These are phyloP conservation scores for Solanum chmielewskii DNA, from an alignment of 257 asterid species.

Conservation along the genomic window DNA sequence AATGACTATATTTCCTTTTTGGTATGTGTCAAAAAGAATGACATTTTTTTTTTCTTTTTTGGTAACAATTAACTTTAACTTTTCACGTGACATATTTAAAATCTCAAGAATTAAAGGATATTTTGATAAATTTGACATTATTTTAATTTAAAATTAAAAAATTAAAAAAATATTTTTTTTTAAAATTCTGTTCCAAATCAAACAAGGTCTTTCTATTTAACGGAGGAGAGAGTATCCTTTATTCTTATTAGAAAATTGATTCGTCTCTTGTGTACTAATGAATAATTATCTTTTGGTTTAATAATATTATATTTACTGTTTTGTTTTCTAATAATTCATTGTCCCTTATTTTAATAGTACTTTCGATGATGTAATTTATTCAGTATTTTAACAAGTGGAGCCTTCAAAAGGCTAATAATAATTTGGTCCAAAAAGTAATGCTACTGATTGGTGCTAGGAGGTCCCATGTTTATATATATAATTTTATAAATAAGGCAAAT, in stretches of 20 bases:
- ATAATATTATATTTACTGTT: background rate
- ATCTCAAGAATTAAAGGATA: no score
- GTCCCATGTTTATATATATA: background rate
- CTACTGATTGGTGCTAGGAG: background rate
- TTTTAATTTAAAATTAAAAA: no score
- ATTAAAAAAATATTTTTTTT: no score
- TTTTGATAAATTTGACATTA: no score
- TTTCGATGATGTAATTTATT: background rate
- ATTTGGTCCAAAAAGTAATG: background rate
- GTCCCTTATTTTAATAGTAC: background rate
- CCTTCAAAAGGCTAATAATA: background rate
- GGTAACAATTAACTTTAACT: no score
- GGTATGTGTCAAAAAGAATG: no score
- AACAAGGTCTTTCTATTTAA: no score
- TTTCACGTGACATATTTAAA: no score
- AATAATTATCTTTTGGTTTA: background rate
- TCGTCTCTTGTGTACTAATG: background rate
- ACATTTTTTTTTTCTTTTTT: no score
- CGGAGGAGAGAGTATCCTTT: no score
- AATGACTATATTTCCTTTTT: no score
- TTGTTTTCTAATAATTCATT: background rate
- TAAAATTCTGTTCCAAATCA: no score
- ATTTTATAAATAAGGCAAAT: background rate
- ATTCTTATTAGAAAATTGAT: background rate
- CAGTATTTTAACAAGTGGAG: background rate